phyloP scores from a whole-genome alignment of 2,329 filamentous ascomycete genomes.

The Aspergillus novoparasiticus region DNA sequence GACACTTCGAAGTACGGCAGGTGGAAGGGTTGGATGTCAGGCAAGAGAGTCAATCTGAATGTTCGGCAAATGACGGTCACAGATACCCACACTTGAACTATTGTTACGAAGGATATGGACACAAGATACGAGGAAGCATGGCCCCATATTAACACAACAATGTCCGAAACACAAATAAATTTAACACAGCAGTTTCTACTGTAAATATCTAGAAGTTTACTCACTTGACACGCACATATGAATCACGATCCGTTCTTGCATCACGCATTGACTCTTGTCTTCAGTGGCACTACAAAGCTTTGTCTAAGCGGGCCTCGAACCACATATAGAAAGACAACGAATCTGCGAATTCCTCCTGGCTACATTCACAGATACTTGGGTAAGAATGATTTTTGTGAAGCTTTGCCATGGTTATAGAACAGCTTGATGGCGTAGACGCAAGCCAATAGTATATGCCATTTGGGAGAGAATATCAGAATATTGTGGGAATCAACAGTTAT shows the following conservation, averaged over 20 bases:
- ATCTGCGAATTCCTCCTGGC: background rate
- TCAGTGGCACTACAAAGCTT: background rate
- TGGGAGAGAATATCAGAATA: background rate
- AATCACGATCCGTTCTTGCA: background rate
- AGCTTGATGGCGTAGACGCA: background rate
- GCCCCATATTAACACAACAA: background rate
- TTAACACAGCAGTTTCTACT: background rate
- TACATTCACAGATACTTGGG: background rate
- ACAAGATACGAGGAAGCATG: background rate
- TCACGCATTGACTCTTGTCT: background rate
- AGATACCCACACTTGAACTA: background rate
- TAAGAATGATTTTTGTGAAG: background rate
- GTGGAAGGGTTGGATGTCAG: conserved; percentile 86
- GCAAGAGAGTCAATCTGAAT: conserved; percentile 89
- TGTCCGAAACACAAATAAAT: background rate
- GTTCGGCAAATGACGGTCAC: conserved; percentile 75
- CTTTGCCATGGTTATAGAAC: background rate
- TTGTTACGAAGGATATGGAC: background rate
- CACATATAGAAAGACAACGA: background rate
- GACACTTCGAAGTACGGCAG: conserved; percentile 53
- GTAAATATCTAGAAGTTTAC: background rate
- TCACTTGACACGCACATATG: background rate
- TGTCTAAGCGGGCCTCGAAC: background rate
- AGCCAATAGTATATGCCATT: background rate
- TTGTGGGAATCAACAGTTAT: background rate